A percentile compares a stretch with the other conserved stretches of the same genome.
These are phyloP conservation scores for Trichoderma citrinoviride DNA, from an alignment of 2,329 filamentous ascomycete genomes.

Conservation along the genomic window DNA sequence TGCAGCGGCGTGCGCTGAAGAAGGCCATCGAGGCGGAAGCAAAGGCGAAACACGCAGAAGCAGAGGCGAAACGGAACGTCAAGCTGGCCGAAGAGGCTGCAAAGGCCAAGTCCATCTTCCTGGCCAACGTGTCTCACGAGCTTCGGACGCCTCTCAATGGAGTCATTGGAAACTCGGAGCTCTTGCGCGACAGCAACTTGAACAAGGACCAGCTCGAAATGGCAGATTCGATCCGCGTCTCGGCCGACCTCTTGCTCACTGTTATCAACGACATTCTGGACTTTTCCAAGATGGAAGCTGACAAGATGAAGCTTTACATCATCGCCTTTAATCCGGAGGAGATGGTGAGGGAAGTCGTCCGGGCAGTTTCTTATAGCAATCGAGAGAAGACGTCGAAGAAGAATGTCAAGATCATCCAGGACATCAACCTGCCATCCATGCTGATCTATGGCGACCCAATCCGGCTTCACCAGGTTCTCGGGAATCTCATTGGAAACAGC, in stretches of 20 bases:
- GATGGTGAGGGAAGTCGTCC: conserved; percentile 64
- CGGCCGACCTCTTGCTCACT: conserved; percentile 80
- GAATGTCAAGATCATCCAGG: conserved; percentile 62
- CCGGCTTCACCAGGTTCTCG: conserved; percentile 64
- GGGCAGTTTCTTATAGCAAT: conserved; percentile 65
- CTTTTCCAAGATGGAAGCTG: conserved; percentile 90
- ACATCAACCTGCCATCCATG: conserved; percentile 74
- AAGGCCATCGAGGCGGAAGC: conserved; percentile 71
- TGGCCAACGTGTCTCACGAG: conserved; percentile 78
- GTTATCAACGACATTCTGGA: conserved; percentile 97
- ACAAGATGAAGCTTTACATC: conserved; percentile 78
- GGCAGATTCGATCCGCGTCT: conserved; percentile 82
- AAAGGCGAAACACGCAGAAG: conserved; percentile 74
- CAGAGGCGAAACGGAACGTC: conserved; percentile 73
- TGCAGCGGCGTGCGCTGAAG: conserved; percentile 70
- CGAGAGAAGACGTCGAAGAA: conserved; percentile 60
- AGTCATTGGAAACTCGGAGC: conserved; percentile 84
- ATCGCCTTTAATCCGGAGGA: conserved; percentile 66
- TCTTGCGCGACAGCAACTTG: conserved; percentile 72
- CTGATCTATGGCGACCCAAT: conserved; percentile 66
- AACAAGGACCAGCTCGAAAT: conserved; percentile 78
- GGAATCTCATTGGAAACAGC: conserved; percentile 87
- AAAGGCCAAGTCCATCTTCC: conserved; percentile 78
- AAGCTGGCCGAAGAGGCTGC: conserved; percentile 80
- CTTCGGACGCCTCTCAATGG: conserved; percentile 80